Conservation (phyloP, 306 rosid genomes). For the Argentina anserina region DNA sequence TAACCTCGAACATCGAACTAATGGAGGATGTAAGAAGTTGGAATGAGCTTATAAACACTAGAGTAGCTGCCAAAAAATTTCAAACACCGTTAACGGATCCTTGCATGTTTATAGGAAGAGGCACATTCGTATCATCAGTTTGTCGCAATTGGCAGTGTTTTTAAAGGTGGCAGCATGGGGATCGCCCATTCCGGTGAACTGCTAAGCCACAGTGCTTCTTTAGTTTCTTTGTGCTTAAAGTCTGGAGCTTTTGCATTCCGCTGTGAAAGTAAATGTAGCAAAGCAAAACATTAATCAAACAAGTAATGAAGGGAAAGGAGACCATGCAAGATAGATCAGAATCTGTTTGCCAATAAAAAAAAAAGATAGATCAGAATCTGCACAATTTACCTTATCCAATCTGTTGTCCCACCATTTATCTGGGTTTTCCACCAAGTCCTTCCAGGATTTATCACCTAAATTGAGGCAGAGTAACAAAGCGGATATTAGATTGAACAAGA, state of each 20-base stretch:
- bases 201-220: conserved; percentile 52
- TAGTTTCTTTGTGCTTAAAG: conserved; percentile 68
- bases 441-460: conserved; percentile 55
- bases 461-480: conserved; percentile 18
- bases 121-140: conserved; percentile 8
- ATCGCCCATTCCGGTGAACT: conserved; percentile 51
- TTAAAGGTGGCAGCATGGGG: conserved; percentile 45
- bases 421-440: conserved; percentile 54
- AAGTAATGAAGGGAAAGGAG: background rate
- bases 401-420: conserved; percentile 74
- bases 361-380: conserved; percentile 2
- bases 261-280: conserved; percentile 22
- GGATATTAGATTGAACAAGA: background rate
- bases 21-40: background rate
- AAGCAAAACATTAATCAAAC: background rate
- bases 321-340: background rate
- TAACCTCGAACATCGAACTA: background rate
- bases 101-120: conserved; percentile 10
- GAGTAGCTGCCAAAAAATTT: background rate
- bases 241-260: conserved; percentile 42
- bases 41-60: background rate
- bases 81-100: background rate
- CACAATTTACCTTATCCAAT: conserved; percentile 43
- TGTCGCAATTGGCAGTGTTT: conserved; percentile 16
- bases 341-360: too few relatives aligned